Conservation (phyloP, 495 filamentous ascomycete genomes). For the Pyronema omphalodes region DNA sequence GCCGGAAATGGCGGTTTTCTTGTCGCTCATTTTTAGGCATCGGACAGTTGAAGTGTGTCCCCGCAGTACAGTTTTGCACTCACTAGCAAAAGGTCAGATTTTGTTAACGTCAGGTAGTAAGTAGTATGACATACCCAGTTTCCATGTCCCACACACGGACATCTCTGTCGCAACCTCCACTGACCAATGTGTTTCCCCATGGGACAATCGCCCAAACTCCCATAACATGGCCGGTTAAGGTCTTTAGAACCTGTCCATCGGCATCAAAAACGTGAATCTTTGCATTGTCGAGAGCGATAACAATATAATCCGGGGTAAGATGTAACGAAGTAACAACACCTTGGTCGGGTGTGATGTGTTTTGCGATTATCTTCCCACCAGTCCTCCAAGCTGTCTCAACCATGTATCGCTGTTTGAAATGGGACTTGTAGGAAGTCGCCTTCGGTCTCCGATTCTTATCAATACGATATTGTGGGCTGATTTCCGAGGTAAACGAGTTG, state of each 20-base stretch:
- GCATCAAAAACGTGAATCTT: conserved; percentile 97
- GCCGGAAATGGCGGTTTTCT: conserved; percentile 83
- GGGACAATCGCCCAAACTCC: conserved; percentile 99
- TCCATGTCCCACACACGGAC: conserved; percentile 95
- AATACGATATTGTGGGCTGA: conserved; percentile 17
- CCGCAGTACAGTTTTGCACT: conserved; percentile 62
- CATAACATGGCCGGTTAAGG: conserved; percentile 90
- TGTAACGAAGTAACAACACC: conserved; percentile 93
- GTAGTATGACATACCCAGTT: conserved; percentile 51
- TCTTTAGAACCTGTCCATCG: conserved; percentile 70
- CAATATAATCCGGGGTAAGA: conserved; percentile 85
- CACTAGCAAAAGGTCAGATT: conserved; percentile 25
- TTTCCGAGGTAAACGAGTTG: conserved; percentile 22
- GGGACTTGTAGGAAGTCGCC: conserved; percentile 59
- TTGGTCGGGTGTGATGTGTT: conserved; percentile 84
- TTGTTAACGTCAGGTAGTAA: conserved; percentile 1
- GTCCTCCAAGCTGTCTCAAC: conserved; percentile 94
- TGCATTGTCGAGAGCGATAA: conserved; percentile 92
- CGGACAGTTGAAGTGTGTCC: conserved; percentile 94
- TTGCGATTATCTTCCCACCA: conserved; percentile 56
- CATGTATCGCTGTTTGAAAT: conserved; percentile 94
- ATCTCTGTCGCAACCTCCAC: conserved; percentile 90
- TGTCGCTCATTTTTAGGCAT: conserved; percentile 93
- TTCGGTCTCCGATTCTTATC: conserved; percentile 20
- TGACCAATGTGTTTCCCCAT: conserved; percentile 88